These are phyloP conservation scores for Rosa multiflora DNA, from an alignment of 306 rosid species.

Conservation along the genomic window DNA sequence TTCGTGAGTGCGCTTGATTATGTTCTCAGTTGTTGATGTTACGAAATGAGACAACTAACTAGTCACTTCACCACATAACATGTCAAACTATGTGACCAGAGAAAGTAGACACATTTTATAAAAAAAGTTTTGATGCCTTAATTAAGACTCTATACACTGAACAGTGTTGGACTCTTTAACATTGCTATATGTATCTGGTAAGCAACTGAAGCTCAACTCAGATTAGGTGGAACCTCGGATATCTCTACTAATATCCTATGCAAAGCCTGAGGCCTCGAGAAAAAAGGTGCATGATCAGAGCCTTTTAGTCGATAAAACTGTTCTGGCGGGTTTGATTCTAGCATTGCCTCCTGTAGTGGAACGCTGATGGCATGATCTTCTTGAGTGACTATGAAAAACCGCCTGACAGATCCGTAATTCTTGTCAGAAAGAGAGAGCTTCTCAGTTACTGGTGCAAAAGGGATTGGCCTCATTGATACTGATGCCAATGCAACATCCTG, in stretches of 20 bases:
- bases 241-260: conserved; percentile 69
- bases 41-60: too few relatives aligned
- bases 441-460: conserved; percentile 71
- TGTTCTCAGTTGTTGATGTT: too few relatives aligned
- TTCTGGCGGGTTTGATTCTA: conserved; percentile 55
- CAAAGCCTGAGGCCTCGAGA: conserved; percentile 84
- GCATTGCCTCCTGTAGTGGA: conserved; percentile 63
- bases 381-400: conserved; percentile 62
- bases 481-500: conserved; percentile 83
- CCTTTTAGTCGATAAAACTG: conserved; percentile 61
- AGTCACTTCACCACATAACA: background rate
- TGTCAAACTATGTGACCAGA: background rate
- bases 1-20: background rate
- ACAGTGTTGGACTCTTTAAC: background rate
- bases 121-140: background rate
- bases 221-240: conserved; percentile 33
- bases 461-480: conserved; percentile 70
- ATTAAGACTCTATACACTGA: background rate
- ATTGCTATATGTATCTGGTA: background rate
- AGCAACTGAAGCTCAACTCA: conserved; percentile 4
- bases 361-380: conserved; percentile 68
- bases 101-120: background rate
- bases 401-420: conserved; percentile 62
- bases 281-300: conserved; percentile 75
- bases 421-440: conserved; percentile 58